phyloP scores from a whole-genome alignment of 805 yeast species.

The Nakazawaea pomicola region DNA sequence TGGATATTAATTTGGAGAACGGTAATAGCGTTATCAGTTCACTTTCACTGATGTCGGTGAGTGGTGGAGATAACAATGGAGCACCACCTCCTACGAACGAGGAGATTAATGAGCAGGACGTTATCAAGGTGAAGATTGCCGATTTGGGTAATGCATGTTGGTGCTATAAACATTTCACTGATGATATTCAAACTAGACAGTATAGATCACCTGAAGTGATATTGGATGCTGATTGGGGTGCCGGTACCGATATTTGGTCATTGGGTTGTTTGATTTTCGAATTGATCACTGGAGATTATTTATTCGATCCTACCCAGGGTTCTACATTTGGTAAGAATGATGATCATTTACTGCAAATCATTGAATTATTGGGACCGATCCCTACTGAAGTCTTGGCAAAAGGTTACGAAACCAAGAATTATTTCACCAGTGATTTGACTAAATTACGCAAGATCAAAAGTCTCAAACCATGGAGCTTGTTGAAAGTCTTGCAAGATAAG shows the following conservation, averaged over 20 bases:
- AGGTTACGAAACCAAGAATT: conserved; percentile 52
- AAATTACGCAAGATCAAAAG: conserved; percentile 71
- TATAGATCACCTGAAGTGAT: conserved; percentile 63
- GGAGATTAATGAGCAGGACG: conserved; percentile 29
- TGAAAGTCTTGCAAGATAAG: conserved; percentile 78
- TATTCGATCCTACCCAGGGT: conserved; percentile 57
- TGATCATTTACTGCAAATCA: conserved; percentile 59
- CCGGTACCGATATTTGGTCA: conserved; percentile 60
- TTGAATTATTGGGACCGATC: conserved; percentile 38
- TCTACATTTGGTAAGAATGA: conserved; percentile 45
- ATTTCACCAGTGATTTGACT: conserved; percentile 27
- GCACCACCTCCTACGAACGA: conserved; percentile 33
- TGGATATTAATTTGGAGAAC: conserved; percentile 20
- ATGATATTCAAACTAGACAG: conserved; percentile 66
- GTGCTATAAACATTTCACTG: conserved; percentile 56
- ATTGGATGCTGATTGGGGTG: conserved; percentile 56
- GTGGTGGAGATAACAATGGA: conserved; percentile 25
- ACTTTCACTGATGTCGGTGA: conserved; percentile 34
- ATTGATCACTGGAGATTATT: conserved; percentile 54
- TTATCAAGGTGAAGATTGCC: conserved; percentile 51
- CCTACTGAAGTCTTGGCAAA: conserved; percentile 55
- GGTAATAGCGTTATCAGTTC: conserved; percentile 26
- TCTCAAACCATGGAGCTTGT: conserved; percentile 85
- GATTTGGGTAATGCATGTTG: conserved; percentile 72
- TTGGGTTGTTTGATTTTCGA: conserved; percentile 56